Conservation (phyloP, 768 basidiomycete species). For the Cyclocybe cylindracea region DNA sequence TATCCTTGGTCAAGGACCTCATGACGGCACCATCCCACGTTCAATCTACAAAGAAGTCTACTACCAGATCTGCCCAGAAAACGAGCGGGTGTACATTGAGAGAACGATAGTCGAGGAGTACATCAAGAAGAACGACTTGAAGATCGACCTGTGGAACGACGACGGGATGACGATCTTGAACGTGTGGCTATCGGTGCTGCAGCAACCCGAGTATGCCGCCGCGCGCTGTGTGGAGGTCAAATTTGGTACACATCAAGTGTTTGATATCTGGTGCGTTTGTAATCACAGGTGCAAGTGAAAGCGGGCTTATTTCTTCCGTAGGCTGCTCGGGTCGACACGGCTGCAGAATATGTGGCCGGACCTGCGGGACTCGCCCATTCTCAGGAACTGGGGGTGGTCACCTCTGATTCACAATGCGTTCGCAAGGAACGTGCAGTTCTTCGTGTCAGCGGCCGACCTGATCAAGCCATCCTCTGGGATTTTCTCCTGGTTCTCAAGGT, state of each 20-base stretch:
- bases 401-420: conserved; percentile 55
- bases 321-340: conserved; percentile 49
- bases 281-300: not conserved
- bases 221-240: conserved; percentile 52
- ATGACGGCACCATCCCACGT: conserved; percentile 28
- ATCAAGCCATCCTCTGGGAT: conserved; percentile 16
- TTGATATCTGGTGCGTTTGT: conserved; percentile 51
- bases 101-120: conserved; percentile 18
- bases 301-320: conserved; percentile 19
- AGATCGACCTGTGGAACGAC: conserved; percentile 10
- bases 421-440: conserved; percentile 44
- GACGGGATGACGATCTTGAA: conserved; percentile 40
- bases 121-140: not conserved
- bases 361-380: conserved; percentile 46
- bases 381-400: conserved; percentile 63
- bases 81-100: conserved; percentile 25
- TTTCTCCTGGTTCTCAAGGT: conserved; percentile 11
- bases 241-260: conserved; percentile 38
- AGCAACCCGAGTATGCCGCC: conserved; percentile 40
- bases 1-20: conserved; percentile 12
- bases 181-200: conserved; percentile 46
- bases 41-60: conserved; percentile 49
- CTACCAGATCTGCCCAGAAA: conserved; percentile 46
- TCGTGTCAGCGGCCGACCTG: conserved; percentile 16
- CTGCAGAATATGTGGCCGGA: conserved; percentile 46